These are phyloP conservation scores for Trametes meyenii DNA, from an alignment of 768 basidiomycete species.

Conservation along the genomic window DNA sequence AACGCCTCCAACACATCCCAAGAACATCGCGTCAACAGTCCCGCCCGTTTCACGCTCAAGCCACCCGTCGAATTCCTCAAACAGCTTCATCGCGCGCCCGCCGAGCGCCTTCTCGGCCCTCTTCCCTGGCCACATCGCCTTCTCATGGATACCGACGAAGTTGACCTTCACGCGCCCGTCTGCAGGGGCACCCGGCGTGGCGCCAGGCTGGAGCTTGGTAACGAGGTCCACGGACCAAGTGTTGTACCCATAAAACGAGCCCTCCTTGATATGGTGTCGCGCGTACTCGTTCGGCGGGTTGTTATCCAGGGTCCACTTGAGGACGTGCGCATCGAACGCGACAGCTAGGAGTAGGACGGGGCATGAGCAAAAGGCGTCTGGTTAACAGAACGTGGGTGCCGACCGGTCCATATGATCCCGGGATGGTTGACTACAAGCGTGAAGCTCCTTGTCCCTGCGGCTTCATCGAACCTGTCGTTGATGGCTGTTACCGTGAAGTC, in stretches of 20 bases:
- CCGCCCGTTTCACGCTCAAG: constrained; percentile 63
- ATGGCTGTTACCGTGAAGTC: constrained; percentile 59
- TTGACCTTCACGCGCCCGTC: constrained; percentile 54
- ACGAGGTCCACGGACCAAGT: constrained; percentile 75
- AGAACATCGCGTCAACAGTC: constrained; percentile 65
- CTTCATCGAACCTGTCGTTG: constrained; percentile 56
- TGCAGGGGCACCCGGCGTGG: constrained; percentile 2
- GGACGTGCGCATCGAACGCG: constrained; percentile 88
- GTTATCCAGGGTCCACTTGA: constrained; percentile 81
- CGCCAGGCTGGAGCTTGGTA: constrained; percentile 49
- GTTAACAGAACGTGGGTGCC: constrained; percentile 20
- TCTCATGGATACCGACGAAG: constrained; percentile 83
- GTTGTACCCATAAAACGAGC: constrained; percentile 79
- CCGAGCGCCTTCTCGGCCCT: constrained; percentile 47
- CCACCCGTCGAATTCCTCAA: constrained; percentile 77
- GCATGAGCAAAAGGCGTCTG: neutral
- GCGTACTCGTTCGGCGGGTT: constrained; percentile 74
- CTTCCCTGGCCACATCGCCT: constrained; percentile 82
- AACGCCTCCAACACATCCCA: constrained; percentile 74
- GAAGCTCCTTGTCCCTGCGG: constrained; percentile 67
- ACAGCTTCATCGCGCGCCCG: constrained; percentile 68
- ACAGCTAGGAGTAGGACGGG: constrained; percentile 51
- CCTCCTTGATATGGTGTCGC: constrained; percentile 91
- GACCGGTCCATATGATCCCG: constrained; percentile 85
- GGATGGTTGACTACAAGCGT: constrained; percentile 76